Percentiles rank a stretch among this genome's conserved stretches.
Evolutionary conservation across 148 eudicot species (phyloP).

Genomic region (Pouteria glomerata): DNA sequence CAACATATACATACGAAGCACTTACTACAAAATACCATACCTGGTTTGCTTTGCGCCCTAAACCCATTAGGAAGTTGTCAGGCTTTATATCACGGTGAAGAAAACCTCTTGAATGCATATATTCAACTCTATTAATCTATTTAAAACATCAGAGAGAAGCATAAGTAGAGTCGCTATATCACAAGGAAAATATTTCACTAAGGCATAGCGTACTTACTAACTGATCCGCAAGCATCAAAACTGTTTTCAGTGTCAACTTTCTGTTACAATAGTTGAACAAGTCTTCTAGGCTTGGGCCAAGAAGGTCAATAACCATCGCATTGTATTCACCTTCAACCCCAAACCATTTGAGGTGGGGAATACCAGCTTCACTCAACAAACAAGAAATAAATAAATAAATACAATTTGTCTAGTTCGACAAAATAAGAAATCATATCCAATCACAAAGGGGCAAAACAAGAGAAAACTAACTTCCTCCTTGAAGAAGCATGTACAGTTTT

Average conservation of each 20-base stretch:
- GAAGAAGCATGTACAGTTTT: constrained; percentile 80
- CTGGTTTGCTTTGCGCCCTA: constrained; percentile 94
- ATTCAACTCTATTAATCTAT: constrained; percentile 81
- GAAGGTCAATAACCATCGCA: constrained; percentile 89
- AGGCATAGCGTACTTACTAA: constrained; percentile 39
- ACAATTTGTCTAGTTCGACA: not conserved
- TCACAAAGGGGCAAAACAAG: not conserved
- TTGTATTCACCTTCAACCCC: constrained; percentile 86
- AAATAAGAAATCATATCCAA: not conserved
- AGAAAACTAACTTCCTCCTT: constrained; percentile 74
- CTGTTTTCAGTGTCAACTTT: constrained; percentile 70
- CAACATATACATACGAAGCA: not conserved
- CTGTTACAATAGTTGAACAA: constrained; percentile 80
- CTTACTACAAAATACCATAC: constrained; percentile 22
- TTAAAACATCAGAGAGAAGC: constrained; percentile 11
- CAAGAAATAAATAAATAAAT: not conserved
- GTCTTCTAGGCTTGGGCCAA: constrained; percentile 88
- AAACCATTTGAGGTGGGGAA: constrained; percentile 82
- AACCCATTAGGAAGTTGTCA: constrained; percentile 86
- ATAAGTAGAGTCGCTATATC: constrained; percentile 1
- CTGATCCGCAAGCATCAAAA: constrained; percentile 87
- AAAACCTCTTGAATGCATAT: constrained; percentile 89
- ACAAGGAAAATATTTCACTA: not conserved
- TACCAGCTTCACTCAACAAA: constrained; percentile 50
- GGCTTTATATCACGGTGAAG: constrained; percentile 93